Evolutionary conservation across 495 filamentous ascomycete species (phyloP).

Genomic region (Jackrogersella minutella): DNA sequence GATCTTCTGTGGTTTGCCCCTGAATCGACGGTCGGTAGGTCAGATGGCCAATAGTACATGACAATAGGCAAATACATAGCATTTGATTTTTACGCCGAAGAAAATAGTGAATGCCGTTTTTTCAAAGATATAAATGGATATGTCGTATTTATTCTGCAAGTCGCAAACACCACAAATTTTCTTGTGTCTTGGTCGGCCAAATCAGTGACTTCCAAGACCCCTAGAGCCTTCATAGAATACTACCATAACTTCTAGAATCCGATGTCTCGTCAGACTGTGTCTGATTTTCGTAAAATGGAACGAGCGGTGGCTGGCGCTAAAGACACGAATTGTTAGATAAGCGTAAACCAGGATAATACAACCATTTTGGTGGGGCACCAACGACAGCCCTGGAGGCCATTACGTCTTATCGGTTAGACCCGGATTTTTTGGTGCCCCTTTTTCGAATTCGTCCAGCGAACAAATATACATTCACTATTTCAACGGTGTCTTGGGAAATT

Average conservation of each 20-base stretch:
- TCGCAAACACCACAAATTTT: not conserved
- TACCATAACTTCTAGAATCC: not conserved
- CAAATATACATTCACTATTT: slow-evolving; percentile 5
- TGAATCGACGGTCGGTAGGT: not conserved
- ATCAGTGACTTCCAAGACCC: not conserved
- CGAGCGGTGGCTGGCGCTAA: not conserved
- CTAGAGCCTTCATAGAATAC: not conserved
- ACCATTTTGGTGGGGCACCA: slow-evolving; percentile 15
- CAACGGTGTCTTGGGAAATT: not conserved
- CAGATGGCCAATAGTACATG: not conserved
- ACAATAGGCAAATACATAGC: not conserved
- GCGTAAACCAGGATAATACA: slow-evolving; percentile 3
- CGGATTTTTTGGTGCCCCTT: slow-evolving; percentile 14
- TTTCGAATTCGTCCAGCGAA: slow-evolving; percentile 1
- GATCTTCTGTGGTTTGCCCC: not conserved
- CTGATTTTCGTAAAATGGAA: not conserved
- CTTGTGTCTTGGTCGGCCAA: not conserved
- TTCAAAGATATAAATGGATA: not conserved
- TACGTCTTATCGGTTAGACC: slow-evolving; percentile 16
- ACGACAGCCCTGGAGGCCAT: not conserved
- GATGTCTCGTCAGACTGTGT: not conserved
- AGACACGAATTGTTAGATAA: slow-evolving; percentile 11
- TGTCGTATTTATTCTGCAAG: not conserved
- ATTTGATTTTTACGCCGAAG: not conserved
- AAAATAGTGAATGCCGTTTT: not conserved